Percentiles rank a stretch among this genome's conserved stretches.
Evolutionary conservation across 257 asterid genomes (phyloP).

Genomic region (Henckelia pumila): DNA sequence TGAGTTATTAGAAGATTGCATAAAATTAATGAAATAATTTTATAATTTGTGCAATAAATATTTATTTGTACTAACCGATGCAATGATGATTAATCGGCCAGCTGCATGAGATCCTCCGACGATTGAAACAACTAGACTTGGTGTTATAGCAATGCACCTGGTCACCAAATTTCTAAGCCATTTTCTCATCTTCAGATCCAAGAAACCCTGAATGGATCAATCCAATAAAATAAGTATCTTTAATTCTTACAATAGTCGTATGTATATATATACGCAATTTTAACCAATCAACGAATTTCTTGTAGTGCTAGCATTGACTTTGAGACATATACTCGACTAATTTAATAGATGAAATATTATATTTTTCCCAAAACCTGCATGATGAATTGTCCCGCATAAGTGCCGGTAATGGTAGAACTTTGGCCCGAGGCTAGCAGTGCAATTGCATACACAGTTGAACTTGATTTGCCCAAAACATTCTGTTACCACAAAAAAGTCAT

Average conservation of each 20-base stretch:
- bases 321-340: too few species aligned
- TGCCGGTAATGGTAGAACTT: conserved; percentile 89
- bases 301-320: too few species aligned
- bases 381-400: conserved; percentile 91
- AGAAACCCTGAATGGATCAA: conserved; percentile 72
- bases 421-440: conserved; percentile 95
- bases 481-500: conserved; percentile 17
- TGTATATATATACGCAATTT: too few species aligned
- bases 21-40: too few species aligned
- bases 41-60: neutral
- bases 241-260: too few species aligned
- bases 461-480: conserved; percentile 86
- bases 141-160: conserved; percentile 78
- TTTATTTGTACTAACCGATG: conserved; percentile 57
- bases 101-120: conserved; percentile 90
- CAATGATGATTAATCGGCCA: conserved; percentile 81
- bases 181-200: conserved; percentile 71
- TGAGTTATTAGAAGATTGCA: neutral
- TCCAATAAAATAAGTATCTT: neutral
- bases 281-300: too few species aligned
- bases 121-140: conserved; percentile 74
- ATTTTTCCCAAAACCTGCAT: too few species aligned
- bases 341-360: too few species aligned
- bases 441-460: conserved; percentile 73
- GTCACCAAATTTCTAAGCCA: conserved; percentile 78